phyloP scores from a whole-genome alignment of 352 stramenopile genomes.

The Phytophthora sp. region DNA sequence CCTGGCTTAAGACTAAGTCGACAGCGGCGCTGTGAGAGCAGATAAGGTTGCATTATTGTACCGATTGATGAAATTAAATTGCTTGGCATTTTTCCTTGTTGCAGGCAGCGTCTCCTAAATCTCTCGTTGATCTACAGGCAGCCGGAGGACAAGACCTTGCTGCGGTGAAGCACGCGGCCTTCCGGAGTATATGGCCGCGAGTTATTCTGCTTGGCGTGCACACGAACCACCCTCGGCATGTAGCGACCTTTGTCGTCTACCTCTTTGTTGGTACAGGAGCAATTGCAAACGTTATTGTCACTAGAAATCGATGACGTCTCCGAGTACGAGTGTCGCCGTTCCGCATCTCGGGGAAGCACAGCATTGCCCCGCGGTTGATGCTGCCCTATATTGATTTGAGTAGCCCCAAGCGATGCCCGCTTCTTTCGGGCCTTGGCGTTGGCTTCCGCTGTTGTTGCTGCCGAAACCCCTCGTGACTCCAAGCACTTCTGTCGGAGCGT shows the following conservation, averaged over 20 bases:
- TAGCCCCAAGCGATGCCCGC: constrained; percentile 22
- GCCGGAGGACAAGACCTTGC: constrained; percentile 54
- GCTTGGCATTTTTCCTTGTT: background rate
- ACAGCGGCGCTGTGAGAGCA: background rate
- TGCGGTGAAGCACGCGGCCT: constrained; percentile 48
- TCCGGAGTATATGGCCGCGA: constrained; percentile 55
- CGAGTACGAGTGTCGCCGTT: constrained; percentile 52
- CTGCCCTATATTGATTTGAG: constrained; percentile 10
- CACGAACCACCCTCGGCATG: constrained; percentile 49
- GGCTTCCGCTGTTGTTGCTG: constrained; percentile 20
- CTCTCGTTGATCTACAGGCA: constrained; percentile 29
- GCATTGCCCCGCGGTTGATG: constrained; percentile 3
- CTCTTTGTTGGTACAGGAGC: constrained; percentile 18
- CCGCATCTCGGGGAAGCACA: constrained; percentile 9
- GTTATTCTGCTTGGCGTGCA: constrained; percentile 74
- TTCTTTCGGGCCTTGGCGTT: constrained; percentile 45
- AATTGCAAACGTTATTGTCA: constrained; percentile 15
- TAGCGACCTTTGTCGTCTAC: constrained; percentile 27
- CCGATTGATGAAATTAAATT: background rate
- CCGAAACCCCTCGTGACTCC: constrained; percentile 48
- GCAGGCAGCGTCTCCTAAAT: background rate
- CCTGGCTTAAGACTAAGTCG: no score
- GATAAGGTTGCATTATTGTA: background rate
- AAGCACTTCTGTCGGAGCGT: constrained; percentile 74
- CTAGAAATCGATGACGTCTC: constrained; percentile 31